Base-by-base conservation (phyloP, 768 basidiomycete genomes). In the Punctularia strigosozonata region DNA sequence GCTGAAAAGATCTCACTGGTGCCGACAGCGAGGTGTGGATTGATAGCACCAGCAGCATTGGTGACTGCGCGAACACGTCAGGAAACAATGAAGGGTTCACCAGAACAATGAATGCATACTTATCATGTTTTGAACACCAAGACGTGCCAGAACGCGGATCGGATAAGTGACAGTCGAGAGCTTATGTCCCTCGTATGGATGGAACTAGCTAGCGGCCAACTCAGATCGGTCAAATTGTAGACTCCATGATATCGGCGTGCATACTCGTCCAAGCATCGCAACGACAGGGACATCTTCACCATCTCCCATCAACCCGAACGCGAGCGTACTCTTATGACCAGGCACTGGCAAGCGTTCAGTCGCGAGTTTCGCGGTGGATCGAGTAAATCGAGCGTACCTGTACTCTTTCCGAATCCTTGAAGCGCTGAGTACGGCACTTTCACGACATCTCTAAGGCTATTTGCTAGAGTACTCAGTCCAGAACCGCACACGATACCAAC, bases 401-500 rank as follows among this genome's bases (percentile, higher is more conserved):
- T 88, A 48, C 80, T 86, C 46, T 68, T 67, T 4, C 68, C 73
- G 47, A 91, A 90, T 1, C 86, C 88, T 15, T 76, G 72, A 12
- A 92, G 64, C 25, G 64, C 56, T 7, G 65, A 63, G 52, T 92
- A 92, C 0, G 75, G 71, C 36, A 92, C 64, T 37, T 69, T 60
- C 0, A 75, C 65, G 2, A 65, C 60, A 39, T 81, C 68, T 21
- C 67, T 66, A 38, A 88, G 58, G 25, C 61, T 69, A 8, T 70
- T 65, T 1, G 72, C 83, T 20, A 94, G 68, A 1, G 83, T 85
- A 50, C 76, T 77, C 37, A 92, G 63, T 3, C 90, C 89, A 1
- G 82, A 85, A 41, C 90, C 89, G 54, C 88, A 91, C 20, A 92
- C 77, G 48, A 92, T 86, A 15, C 81, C 89, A 14, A 89, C 71